Conservation (phyloP, 768 basidiomycete genomes). For the Tylopilus sp. region DNA sequence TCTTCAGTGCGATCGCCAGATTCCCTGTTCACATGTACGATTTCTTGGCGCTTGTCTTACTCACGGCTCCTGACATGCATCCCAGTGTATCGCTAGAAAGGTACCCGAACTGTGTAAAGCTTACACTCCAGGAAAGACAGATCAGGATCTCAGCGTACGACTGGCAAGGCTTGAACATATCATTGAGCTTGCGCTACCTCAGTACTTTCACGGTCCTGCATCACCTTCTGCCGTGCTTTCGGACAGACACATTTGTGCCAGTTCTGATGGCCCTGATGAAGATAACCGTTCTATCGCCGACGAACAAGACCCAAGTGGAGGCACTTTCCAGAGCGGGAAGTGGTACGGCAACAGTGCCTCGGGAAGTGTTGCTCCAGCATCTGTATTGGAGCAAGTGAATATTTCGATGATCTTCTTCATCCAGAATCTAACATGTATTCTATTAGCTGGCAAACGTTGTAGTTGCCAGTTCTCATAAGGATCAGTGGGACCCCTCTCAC, state of each 20-base stretch:
- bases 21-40: constrained; percentile 79
- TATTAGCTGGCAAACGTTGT: constrained; percentile 53
- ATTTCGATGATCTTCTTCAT: constrained; percentile 16
- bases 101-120: constrained; percentile 86
- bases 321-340: constrained; percentile 77
- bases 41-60: constrained; percentile 9
- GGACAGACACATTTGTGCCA: constrained; percentile 42
- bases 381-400: constrained; percentile 75
- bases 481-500: constrained; percentile 25
- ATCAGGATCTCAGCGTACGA: constrained; percentile 75
- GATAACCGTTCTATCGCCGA: constrained; percentile 71
- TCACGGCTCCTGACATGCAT: constrained; percentile 11
- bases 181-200: constrained; percentile 74
- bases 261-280: constrained; percentile 54
- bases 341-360: constrained; percentile 85
- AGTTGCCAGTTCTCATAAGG: constrained; percentile 36
- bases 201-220: constrained; percentile 51
- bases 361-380: constrained; percentile 76
- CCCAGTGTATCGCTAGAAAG: constrained; percentile 77
- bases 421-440: constrained; percentile 20
- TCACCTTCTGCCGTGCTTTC: constrained; percentile 31
- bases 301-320: constrained; percentile 72
- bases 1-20: constrained; percentile 75
- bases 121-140: constrained; percentile 83
- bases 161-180: constrained; percentile 78